These are phyloP conservation scores for Sporothrix sp. DNA, from an alignment of 2,329 filamentous ascomycete genomes.

Conservation along the genomic window DNA sequence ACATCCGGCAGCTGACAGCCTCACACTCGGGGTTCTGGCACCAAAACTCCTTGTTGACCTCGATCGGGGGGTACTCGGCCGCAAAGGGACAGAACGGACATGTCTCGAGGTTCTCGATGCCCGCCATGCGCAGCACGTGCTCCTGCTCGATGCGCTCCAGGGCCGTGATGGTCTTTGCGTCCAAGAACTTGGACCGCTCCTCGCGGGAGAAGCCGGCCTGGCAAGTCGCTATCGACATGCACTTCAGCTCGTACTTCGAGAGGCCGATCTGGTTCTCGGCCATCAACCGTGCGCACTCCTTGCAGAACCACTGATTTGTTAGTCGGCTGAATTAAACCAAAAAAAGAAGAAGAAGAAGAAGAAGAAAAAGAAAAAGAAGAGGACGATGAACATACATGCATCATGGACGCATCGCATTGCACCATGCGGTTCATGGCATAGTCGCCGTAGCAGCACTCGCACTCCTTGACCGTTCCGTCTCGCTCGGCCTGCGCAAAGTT, in stretches of 20 bases:
- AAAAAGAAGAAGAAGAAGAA: not conserved
- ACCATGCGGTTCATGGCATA: constrained; percentile 57
- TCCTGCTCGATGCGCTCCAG: constrained; percentile 65
- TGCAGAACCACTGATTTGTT: constrained; percentile 52
- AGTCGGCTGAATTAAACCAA: not conserved
- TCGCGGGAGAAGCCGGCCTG: constrained; percentile 45
- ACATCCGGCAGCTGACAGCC: constrained; percentile 57
- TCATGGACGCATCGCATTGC: constrained; percentile 48
- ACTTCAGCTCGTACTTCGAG: constrained; percentile 57
- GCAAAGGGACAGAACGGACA: constrained; percentile 81
- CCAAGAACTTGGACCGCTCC: constrained; percentile 48
- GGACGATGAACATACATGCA: constrained; percentile 34
- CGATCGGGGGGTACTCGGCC: constrained; percentile 58
- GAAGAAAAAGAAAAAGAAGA: not conserved
- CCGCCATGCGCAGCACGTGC: constrained; percentile 57
- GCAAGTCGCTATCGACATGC: constrained; percentile 63
- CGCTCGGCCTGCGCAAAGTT: constrained; percentile 35
- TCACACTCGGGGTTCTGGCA: constrained; percentile 59
- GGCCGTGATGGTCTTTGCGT: constrained; percentile 47
- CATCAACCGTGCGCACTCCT: constrained; percentile 51
- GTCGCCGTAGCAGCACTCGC: constrained; percentile 63
- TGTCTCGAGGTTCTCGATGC: constrained; percentile 59
- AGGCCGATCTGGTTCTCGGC: constrained; percentile 61
- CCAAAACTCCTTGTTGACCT: constrained; percentile 61
- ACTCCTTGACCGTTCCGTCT: constrained; percentile 52